Base-by-base conservation (phyloP, 2,329 filamentous ascomycete genomes). In the Diplodia seriata region DNA sequence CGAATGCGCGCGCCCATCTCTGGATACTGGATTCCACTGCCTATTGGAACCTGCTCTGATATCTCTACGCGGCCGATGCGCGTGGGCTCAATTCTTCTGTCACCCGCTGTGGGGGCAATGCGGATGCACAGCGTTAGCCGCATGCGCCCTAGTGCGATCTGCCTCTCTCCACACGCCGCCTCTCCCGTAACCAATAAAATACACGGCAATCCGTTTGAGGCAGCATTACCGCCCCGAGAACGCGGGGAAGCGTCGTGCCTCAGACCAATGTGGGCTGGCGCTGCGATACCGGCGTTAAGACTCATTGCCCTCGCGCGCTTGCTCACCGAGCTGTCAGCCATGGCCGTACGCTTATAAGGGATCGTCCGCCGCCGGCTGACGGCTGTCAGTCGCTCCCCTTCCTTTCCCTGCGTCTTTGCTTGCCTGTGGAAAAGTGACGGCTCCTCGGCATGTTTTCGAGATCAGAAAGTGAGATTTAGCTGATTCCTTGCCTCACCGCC, bases 231-330 rank as follows among this genome's bases (percentile, higher is more conserved):
- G 59, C 47, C 23, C 31, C 59, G 47, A 47, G 14, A 50, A 23
- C 43, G 23, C 59, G 43, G 59, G 43, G 50, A 38, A 47, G 43
- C 43, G 47, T 47, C n/a, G 59, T 51, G 38, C n/a, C 31, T 29
- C 47, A 26, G 54, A 26, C 54, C 54, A 23, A 38, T 38, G 36
- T n/a, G 29, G 43, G 47, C 59, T 63, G 50, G 47, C 43, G 26
- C 59, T 23, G 59, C 59, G 59, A 63, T 63, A 36, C 31, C 59
- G 59, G 59, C 59, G 59, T 18, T 26, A 47, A 26, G 11, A n/a
- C 57, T 62, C 56, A 47, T 20, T 29, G 40, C 14, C 8, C 38
- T n/a, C 20, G 38, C 11, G 23, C 56, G 18, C 15, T 29, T 18
- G 47, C n/a, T 15, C 23, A 12, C 40, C 40, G 40, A 38, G 47